Conservation (phyloP, 2,329 filamentous ascomycete species). For the Mariannaea sp. region DNA sequence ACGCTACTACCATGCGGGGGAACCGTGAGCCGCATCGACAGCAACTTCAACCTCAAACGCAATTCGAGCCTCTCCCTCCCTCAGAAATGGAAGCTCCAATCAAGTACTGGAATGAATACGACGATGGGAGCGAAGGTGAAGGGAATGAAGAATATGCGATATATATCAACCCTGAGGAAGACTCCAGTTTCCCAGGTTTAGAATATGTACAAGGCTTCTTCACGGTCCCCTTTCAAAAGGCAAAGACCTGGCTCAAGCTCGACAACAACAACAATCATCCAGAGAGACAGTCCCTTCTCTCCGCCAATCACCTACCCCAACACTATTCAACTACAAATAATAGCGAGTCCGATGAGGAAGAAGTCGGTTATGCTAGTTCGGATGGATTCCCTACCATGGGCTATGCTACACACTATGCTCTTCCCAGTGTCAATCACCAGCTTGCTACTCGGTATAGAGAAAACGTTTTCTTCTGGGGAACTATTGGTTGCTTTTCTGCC, state of each 20-base stretch:
- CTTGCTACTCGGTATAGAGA: slow-evolving; percentile 57
- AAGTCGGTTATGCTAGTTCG: slow-evolving; percentile 59
- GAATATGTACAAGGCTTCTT: slow-evolving; percentile 61
- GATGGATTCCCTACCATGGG: slow-evolving; percentile 55
- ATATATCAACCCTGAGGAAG: slow-evolving; percentile 72
- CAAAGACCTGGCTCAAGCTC: slow-evolving; percentile 55
- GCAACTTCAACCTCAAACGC: slow-evolving; percentile 22
- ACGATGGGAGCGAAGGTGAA: slow-evolving; percentile 73
- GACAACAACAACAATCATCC: slow-evolving; percentile 25
- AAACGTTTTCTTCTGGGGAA: slow-evolving; percentile 58
- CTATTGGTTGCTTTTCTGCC: slow-evolving; percentile 59
- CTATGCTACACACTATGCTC: slow-evolving; percentile 60
- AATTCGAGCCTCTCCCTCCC: slow-evolving; percentile 41
- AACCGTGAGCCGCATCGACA: slow-evolving; percentile 37
- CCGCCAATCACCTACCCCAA: slow-evolving; percentile 29
- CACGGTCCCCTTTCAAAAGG: slow-evolving; percentile 54
- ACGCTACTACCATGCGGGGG: background rate
- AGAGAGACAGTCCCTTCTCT: slow-evolving; percentile 40
- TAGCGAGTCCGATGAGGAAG: slow-evolving; percentile 50
- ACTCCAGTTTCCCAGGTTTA: slow-evolving; percentile 65
- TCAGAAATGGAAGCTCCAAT: slow-evolving; percentile 38
- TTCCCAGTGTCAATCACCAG: slow-evolving; percentile 59
- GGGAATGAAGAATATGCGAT: slow-evolving; percentile 68
- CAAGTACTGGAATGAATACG: slow-evolving; percentile 86
- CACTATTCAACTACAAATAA: slow-evolving; percentile 40